Evolutionary conservation across 2,329 filamentous ascomycete genomes (phyloP).

Genomic region (Fusarium sp.): DNA sequence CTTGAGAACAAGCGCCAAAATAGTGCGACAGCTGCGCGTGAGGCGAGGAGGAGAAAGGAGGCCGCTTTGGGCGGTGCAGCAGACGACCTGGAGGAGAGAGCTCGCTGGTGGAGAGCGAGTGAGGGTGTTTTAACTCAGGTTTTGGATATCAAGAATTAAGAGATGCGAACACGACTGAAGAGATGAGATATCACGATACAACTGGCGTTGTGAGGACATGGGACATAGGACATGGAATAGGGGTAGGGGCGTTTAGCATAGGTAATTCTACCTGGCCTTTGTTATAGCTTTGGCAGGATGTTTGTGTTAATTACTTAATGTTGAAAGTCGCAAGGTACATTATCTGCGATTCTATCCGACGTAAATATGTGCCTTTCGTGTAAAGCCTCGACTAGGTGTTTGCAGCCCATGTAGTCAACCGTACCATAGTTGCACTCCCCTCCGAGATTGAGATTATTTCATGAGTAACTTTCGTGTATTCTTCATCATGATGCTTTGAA

Average conservation of each 20-base stretch:
- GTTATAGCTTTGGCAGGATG: background rate
- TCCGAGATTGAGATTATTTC: background rate
- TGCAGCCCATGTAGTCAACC: too few species aligned
- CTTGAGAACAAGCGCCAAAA: conserved; percentile 73
- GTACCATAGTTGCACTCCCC: too few species aligned
- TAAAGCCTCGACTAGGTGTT: background rate
- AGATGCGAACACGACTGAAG: background rate
- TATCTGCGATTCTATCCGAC: background rate
- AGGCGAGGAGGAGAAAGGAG: conserved; percentile 75
- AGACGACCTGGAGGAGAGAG: conserved; percentile 79
- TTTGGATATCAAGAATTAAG: conserved; percentile 63
- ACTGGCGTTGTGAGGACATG: conserved; percentile 20
- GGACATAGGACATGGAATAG: background rate
- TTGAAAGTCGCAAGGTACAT: background rate
- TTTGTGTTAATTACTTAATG: background rate
- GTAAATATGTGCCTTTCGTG: too few species aligned
- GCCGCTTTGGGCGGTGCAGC: conserved; percentile 70
- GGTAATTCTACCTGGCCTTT: background rate
- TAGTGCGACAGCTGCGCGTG: conserved; percentile 72
- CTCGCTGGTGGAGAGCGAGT: conserved; percentile 78
- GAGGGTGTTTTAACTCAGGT: conserved; percentile 70
- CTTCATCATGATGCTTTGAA: too few species aligned
- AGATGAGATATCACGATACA: background rate
- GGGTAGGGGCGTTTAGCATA: conserved; percentile 27
- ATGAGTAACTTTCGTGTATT: background rate